Percentiles rank a stretch among this genome's conserved stretches.
These are phyloP conservation scores for Verticillium klebahnii DNA, from an alignment of 2,329 filamentous ascomycete genomes.

Conservation along the genomic window DNA sequence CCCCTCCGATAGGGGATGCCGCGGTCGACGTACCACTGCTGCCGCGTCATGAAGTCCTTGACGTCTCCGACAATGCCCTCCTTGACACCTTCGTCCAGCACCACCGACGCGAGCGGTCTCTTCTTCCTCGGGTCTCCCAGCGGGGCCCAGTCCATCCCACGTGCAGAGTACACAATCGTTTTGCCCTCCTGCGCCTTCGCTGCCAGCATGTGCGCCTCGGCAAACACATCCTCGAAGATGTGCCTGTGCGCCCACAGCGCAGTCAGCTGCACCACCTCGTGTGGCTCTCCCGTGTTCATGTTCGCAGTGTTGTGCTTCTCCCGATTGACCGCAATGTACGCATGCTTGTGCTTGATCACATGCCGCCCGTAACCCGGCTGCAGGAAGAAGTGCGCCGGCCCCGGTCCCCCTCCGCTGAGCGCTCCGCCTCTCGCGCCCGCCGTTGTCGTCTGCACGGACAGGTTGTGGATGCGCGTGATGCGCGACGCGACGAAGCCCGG, in stretches of 20 bases:
- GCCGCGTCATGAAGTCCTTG: constrained; percentile 71
- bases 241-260: constrained; percentile 85
- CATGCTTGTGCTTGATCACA: constrained; percentile 78
- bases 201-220: constrained; percentile 78
- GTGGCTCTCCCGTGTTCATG: constrained; percentile 78
- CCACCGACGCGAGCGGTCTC: constrained; percentile 80
- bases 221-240: constrained; percentile 86
- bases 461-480: constrained; percentile 56
- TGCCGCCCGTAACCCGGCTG: constrained; percentile 90
- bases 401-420: constrained; percentile 56
- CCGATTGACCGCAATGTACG: constrained; percentile 82
- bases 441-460: constrained; percentile 50
- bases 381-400: constrained; percentile 76
- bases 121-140: constrained; percentile 85
- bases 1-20: constrained; percentile 89
- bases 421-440: constrained; percentile 51
- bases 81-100: constrained; percentile 79
- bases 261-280: constrained; percentile 90
- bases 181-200: constrained; percentile 82
- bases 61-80: constrained; percentile 78
- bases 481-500: constrained; percentile 55
- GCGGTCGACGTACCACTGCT: constrained; percentile 89
- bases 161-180: constrained; percentile 83
- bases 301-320: constrained; percentile 83
- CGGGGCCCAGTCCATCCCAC: constrained; percentile 77